These are phyloP conservation scores for Karstenula rhodostoma DNA, from an alignment of 2,329 filamentous ascomycete genomes.

Conservation along the genomic window DNA sequence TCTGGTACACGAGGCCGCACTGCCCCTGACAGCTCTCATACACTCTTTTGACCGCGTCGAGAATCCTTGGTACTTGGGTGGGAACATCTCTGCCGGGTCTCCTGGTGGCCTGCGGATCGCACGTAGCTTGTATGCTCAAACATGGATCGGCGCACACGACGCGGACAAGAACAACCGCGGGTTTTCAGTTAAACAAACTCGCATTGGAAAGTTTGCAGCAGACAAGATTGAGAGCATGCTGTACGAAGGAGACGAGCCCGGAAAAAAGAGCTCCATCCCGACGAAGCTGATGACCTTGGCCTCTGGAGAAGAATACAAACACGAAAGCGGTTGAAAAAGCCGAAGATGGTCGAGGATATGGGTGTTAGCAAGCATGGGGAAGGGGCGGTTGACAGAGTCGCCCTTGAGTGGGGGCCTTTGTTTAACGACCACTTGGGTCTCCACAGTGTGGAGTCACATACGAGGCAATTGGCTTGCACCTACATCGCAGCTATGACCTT, in stretches of 20 bases:
- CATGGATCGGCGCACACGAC: conserved; percentile 70
- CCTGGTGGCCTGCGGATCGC: conserved; percentile 67
- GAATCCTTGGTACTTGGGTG: conserved; percentile 69
- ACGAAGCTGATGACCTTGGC: conserved; percentile 24
- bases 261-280: conserved; percentile 2
- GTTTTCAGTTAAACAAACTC: conserved; percentile 60
- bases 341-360: neutral
- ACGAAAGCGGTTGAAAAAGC: conserved; percentile 20
- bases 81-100: conserved; percentile 64
- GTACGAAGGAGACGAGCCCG: conserved; percentile 25
- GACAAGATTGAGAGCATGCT: conserved; percentile 42
- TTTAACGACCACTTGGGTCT: neutral
- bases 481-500: neutral
- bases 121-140: conserved; percentile 59
- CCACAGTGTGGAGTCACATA: neutral
- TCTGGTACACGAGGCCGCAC: conserved; percentile 63
- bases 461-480: neutral
- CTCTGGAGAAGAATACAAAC: conserved; percentile 28
- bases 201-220: conserved; percentile 49
- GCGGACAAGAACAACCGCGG: conserved; percentile 66
- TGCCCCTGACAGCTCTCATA: conserved; percentile 70
- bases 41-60: conserved; percentile 69
- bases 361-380: neutral
- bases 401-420: neutral
- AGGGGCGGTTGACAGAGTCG: too few relatives aligned